Base-by-base conservation (phyloP, 1,139 yeast species). In the Geotrichum candidum region DNA sequence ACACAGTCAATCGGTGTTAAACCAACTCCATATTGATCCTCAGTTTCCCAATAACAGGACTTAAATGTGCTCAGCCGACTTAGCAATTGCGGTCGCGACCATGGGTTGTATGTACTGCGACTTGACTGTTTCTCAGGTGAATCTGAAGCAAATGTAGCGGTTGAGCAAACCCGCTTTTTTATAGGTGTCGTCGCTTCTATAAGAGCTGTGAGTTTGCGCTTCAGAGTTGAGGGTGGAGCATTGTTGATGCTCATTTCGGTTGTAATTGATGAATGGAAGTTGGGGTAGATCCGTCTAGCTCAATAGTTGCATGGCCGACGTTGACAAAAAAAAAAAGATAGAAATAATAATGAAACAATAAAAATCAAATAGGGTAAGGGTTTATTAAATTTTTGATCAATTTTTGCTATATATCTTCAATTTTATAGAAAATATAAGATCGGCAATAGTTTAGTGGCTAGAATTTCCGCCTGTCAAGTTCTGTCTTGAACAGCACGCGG, bases 391-490 rank as follows among this genome's bases (percentile, higher is more conserved):
- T 4, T 25, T 25, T 0, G 27, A 25, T 25, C 18, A 25, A 25
- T 25, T 25, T 3, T 25, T 25, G 27, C 5, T 25, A 25, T 25
- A 25, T 25, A 25, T 25, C 27, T 25, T 1, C 27, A n/a, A 11
- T 41, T 52, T 52, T 52, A 10, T 2, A 25, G 5, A 25, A 25
- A 11, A 18, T 25, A 22, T 2, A 25, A 29, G 2, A 58, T 56
- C 58, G 53, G 58, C 23, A 56, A 56, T 56, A 56, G 58, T 56
- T 56, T 56, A 56, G 58, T 56, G 58, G 58, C 58, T 56, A 56
- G 58, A 56, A 56, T 56, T 56, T 56, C 58, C 58, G 58, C 58
- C 53, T 56, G 58, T 56, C 58, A 56, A 56, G 58, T 33, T 56
- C 48, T 10, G 27, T 25, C 27, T 31, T 10, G 53, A 56, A 33